These are phyloP conservation scores for Hirschfeldia incana DNA, from an alignment of 345 rosid species.

Conservation along the genomic window DNA sequence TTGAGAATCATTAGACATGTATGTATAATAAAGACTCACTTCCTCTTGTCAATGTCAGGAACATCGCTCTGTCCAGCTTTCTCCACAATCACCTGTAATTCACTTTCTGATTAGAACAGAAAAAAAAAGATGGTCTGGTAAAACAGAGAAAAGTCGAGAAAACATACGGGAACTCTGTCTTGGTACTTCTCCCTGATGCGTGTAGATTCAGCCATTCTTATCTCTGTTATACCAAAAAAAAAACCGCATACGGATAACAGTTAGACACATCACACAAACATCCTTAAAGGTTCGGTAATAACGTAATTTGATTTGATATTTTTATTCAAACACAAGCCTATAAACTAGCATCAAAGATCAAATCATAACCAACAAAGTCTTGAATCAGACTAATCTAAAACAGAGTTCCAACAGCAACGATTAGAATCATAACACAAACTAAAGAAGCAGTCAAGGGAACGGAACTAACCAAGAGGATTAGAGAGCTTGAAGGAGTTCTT, in stretches of 20 bases:
- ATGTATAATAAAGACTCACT: neutral
- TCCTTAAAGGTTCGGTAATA: neutral
- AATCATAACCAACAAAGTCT: neutral
- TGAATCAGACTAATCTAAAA: neutral
- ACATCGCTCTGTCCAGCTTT: neutral
- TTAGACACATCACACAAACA: neutral
- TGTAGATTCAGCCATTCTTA: neutral
- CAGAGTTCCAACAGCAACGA: neutral
- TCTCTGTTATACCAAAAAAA: neutral
- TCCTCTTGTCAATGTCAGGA: neutral
- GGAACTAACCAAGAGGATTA: conserved; percentile 67
- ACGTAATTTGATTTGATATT: neutral
- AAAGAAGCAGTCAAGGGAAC: neutral
- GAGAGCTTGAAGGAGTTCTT: conserved; percentile 79
- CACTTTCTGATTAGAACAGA: neutral
- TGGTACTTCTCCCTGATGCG: neutral
- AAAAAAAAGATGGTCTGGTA: neutral
- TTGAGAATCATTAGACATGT: neutral
- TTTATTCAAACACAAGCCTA: neutral
- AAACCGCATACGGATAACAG: neutral
- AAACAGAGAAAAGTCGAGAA: neutral
- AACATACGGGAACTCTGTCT: conserved; percentile 1
- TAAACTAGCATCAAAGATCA: neutral
- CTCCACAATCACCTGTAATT: neutral
- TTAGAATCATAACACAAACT: conserved; percentile 10